Evolutionary conservation across 1,284 basidiomycete genomes (phyloP), one percentile per base, ranked within the genome.

Genomic region (Boletus austroedulis): DNA sequence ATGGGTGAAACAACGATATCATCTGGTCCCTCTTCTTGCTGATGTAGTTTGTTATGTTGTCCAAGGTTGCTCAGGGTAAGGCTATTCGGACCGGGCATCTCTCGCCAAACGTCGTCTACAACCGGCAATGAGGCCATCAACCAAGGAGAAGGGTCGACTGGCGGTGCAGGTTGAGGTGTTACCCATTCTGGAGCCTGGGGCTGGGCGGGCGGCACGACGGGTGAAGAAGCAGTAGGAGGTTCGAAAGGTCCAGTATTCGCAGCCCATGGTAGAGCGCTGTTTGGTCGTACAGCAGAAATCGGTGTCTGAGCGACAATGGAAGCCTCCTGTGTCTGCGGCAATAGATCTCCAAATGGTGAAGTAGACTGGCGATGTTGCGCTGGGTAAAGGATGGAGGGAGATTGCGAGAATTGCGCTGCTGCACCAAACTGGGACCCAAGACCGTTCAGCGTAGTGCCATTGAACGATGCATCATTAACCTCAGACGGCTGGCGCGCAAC

Each of bases 21-120:
- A 40, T 55, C 53, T n/a, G 29, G 21, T 36, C 50, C 60, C 24
- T 68, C 67, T 48, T 63, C 64, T 19, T 67, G 64, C 32, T 65
- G 54, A 31, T 70, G 62, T 55, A 81, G 76, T 63, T 79, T 78
- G 62, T 82, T 82, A 65, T 83, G 83, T 57, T 85, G 81, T n/a
- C 78, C 82, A 23, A 86, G 72, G 61, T 85, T 84, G 53, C 77
- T 80, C 50, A 80, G 75, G 0, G 84, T 82, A 24, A 85, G 73
- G 59, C 80, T 81, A 59, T 77, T 79, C 10, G 80, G 72, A 32
- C 75, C 76, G 2, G 71, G 64, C n/a, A 72, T 65, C 55, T 77
- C 73, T 47, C 74, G 76, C 84, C 82, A 84, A 50, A 68, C 74
- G 7, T 81, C 80, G 36, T 79, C 78, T 5, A 74, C 65, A 28